A percentile compares a stretch with the other conserved stretches of the same genome.
These are phyloP conservation scores for Striga asiatica DNA, from an alignment of 257 asterid genomes.

Conservation along the genomic window DNA sequence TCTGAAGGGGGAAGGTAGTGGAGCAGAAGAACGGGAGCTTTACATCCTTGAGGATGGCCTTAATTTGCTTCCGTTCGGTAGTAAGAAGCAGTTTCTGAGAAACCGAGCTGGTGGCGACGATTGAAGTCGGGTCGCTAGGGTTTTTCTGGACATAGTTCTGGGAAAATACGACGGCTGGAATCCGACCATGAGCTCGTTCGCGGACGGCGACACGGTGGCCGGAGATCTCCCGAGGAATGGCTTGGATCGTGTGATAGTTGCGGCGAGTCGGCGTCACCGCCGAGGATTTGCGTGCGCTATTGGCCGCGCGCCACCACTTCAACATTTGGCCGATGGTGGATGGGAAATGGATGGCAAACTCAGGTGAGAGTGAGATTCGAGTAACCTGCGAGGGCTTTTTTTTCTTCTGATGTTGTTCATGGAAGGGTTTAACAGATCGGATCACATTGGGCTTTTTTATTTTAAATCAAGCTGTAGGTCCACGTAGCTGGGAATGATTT, in stretches of 20 bases:
- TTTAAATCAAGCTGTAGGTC: no score
- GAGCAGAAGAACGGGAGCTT: conserved; percentile 63
- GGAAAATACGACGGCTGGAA: conserved; percentile 79
- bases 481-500: no score
- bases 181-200: conserved; percentile 81
- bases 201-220: conserved; percentile 62
- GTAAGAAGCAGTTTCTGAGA: conserved; percentile 55
- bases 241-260: conserved; percentile 71
- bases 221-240: conserved; percentile 65
- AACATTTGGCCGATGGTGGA: conserved; percentile 33
- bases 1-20: conserved; percentile 79
- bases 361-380: background rate
- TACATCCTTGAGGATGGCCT: conserved; percentile 53
- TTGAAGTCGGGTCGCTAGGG: conserved; percentile 49
- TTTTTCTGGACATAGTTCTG: conserved; percentile 41
- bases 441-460: background rate
- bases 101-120: conserved; percentile 33
- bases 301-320: conserved; percentile 75
- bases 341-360: conserved; percentile 7
- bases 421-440: conserved; percentile 13
- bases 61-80: conserved; percentile 80
- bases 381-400: conserved; percentile 4
- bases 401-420: background rate
- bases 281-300: conserved; percentile 30
- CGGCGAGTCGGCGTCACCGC: conserved; percentile 22